Evolutionary conservation across 208 protist species (phyloP).

Genomic region (Leptomonas seymouri): DNA sequence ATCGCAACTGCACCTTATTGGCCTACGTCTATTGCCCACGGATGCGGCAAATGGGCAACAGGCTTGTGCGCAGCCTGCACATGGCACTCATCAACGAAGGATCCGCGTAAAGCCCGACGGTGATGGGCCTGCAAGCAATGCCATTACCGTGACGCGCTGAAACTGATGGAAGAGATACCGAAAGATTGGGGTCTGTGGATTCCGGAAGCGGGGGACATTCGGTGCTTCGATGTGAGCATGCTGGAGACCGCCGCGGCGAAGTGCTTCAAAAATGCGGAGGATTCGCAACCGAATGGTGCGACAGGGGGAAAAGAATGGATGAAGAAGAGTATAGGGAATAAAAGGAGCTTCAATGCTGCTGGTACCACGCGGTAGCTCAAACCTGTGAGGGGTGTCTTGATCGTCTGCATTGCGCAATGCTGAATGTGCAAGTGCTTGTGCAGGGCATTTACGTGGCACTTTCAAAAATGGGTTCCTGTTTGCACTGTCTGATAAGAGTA

Average conservation of each 20-base stretch:
- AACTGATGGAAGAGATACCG: neutral
- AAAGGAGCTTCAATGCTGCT: constrained; percentile 14
- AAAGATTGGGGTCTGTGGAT: constrained; percentile 7
- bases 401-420: constrained; percentile 24
- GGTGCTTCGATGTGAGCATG: constrained; percentile 45
- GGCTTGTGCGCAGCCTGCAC: constrained; percentile 28
- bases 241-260: constrained; percentile 24
- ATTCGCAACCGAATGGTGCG: neutral
- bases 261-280: neutral
- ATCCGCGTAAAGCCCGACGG: constrained; percentile 14
- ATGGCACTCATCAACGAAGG: constrained; percentile 77
- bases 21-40: constrained; percentile 36
- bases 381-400: neutral
- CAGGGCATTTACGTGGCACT: constrained; percentile 13
- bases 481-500: neutral
- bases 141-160: constrained; percentile 1
- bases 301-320: neutral
- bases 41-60: constrained; percentile 11
- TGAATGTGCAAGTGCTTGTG: constrained; percentile 23
- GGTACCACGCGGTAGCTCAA: constrained; percentile 11
- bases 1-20: constrained; percentile 48
- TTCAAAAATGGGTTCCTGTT: neutral
- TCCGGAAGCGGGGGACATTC: constrained; percentile 37
- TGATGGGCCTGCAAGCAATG: constrained; percentile 57
- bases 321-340: neutral